Evolutionary conservation across 305 asterid species (phyloP), one percentile per base, ranked within the genome.

Genomic region (Withania somnifera): DNA sequence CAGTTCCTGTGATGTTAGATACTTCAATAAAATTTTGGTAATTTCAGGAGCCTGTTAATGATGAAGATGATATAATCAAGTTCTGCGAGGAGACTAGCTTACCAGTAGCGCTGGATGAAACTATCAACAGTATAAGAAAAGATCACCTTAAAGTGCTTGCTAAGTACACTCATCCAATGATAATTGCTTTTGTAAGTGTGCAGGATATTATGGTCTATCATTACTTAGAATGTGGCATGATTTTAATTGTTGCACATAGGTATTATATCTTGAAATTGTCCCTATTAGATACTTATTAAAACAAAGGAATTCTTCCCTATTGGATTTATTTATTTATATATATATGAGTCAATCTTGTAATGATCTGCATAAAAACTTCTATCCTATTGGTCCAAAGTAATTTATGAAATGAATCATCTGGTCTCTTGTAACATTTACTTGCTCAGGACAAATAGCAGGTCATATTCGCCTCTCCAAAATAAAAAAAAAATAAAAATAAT

Each of bases 51-150:
- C 99, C 99, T 69, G 94, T 96, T 58, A 81, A 87, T n/a, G 86
- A 90, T 51, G 95, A 85, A 86, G 94, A 94, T 28, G 95, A 94
- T 82, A 93, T 96, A 79, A 84, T 91, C 82, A 94, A 84, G 87
- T 96, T 96, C 89, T 94, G 97, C 20, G 90, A 89, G 84, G 97
- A 91, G 88, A 92, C 97, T 66, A 97, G 97, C 82, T 68, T 94
- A 80, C 92, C 98, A 8, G 99, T 96, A 89, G 99, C 99, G 45
- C 90, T 96, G 84, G 99, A 96, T 82, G 99, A 96, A 88, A 93
- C 97, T 78, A 82, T 96, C 84, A 91, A 93, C 91, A 77, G 51
- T 84, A 84, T 86, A 28, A 63, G 82, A 78, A 92, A 87, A 77
- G 86, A 90, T 79, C 93, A 91, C 82, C 90, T 88, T 61, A 85